Base-by-base conservation (phyloP, 2,329 filamentous ascomycete genomes). In the Apiospora pterosperma region DNA sequence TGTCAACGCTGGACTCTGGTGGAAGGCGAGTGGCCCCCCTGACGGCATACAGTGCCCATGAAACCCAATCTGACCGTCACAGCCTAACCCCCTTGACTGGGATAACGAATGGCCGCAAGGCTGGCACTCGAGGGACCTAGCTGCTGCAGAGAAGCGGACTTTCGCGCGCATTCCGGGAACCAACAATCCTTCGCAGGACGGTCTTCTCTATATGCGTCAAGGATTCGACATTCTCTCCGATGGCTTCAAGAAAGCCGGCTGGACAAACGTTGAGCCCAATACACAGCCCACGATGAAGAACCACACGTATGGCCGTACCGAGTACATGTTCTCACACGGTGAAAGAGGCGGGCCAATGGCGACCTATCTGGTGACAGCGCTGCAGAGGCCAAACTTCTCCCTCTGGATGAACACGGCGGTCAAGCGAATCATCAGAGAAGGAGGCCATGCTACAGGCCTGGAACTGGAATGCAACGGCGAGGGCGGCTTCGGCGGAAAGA, bases 81-180 rank as follows among this genome's bases (percentile, higher is more conserved):
- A 85, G 78, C 85, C 90, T 0, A 85, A 88, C 66, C 81, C 84
- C 7, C 74, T 79, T 12, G 91, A 93, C 73, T 93, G 90, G 80
- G 88, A 93, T 73, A 82, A 85, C 73, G 90, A 90, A 75, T 93
- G 91, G 79, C 91, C 91, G 0, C 67, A 78, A 1, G 90, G 90
- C 34, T 93, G 91, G 91, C 88, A 90, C 75, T 82, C 86, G 21
- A 74, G 77, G 10, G 89, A 92, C 69, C 84, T 92, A 73, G 77
- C 79, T 65, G 74, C 79, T 25, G 85, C 90, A 1, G 85, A 88
- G 6, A 77, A 84, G 34, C 84, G 87, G 48, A 86, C 90, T 8
- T 93, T 92, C 74, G 78, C 80, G 42, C 84, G 89, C n/a, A 92
- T 92, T 67, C 89, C 89, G 0, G 90, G 90, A 39, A 92, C 89